Evolutionary conservation across 352 stramenopile species (phyloP).

Genomic region (Pythium plurisporium): DNA sequence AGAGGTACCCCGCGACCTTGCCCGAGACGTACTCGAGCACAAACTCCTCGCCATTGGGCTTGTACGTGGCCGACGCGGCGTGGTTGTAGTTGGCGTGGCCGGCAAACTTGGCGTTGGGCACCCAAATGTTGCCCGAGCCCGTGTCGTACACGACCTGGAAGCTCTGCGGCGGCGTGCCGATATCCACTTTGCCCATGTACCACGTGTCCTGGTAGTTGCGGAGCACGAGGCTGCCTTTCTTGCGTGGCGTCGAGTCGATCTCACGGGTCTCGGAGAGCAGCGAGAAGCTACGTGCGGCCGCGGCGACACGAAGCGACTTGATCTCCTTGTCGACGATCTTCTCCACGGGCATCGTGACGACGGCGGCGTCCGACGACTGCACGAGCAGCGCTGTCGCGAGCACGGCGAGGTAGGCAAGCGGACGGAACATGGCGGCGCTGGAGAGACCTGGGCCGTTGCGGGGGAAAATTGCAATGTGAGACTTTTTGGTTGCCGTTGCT

Average conservation of each 20-base stretch:
- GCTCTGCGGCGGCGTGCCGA: conserved; percentile 87
- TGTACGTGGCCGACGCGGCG: conserved; percentile 87
- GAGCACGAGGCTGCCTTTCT: conserved; percentile 56
- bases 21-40: conserved; percentile 94
- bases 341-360: neutral
- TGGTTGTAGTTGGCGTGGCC: no score
- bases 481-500: neutral
- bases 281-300: no score
- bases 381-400: neutral
- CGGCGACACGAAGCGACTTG: neutral
- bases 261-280: no score
- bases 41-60: conserved; percentile 89
- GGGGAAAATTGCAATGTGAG: neutral
- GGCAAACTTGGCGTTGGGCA: conserved; percentile 76
- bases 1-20: conserved; percentile 89
- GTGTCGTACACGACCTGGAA: conserved; percentile 97
- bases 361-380: neutral
- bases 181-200: conserved; percentile 89
- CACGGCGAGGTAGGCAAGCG: neutral
- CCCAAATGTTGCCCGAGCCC: conserved; percentile 94
- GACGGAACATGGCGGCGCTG: no score
- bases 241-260: neutral
- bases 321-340: neutral
- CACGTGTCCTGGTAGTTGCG: conserved; percentile 90
- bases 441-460: no score